Conservation (phyloP, 208 protist species). For the Crithidia mellificae region DNA sequence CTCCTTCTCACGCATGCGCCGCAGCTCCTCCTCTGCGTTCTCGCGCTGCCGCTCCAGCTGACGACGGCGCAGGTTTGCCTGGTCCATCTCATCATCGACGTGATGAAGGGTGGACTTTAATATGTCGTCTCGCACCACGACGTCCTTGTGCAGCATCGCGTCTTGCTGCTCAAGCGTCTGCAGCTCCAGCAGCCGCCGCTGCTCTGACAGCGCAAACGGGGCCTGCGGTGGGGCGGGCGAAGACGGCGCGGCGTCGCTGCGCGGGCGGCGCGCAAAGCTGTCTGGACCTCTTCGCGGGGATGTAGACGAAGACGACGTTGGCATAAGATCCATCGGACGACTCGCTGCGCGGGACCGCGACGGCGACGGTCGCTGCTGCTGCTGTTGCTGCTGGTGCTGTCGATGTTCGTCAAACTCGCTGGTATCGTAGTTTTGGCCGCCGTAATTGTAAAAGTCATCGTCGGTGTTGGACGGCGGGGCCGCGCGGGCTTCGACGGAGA, state of each 20-base stretch:
- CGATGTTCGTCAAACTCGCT: background rate
- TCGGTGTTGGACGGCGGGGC: background rate
- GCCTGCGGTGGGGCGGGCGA: background rate
- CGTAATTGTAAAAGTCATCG: too few species aligned
- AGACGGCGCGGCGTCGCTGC: background rate
- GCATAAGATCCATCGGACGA: background rate
- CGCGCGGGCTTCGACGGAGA: constrained; percentile 45
- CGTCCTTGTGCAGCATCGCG: constrained; percentile 36
- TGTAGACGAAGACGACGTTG: background rate
- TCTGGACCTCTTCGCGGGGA: too few species aligned
- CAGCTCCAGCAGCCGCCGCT: constrained; percentile 54
- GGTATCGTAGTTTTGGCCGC: too few species aligned
- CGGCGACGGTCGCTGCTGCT: background rate
- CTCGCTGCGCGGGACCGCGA: background rate
- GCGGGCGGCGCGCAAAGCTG: background rate
- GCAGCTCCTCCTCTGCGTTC: constrained; percentile 41
- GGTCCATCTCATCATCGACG: constrained; percentile 41
- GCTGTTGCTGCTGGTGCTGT: background rate
- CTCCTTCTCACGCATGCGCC: constrained; percentile 33
- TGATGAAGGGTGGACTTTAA: constrained; percentile 38
- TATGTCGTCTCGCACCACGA: constrained; percentile 27
- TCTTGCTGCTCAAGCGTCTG: constrained; percentile 70
- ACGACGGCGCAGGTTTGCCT: constrained; percentile 25
- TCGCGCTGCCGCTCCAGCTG: constrained; percentile 41
- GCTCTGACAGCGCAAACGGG: constrained; percentile 34